A percentile compares a stretch with the other conserved stretches of the same genome.
Conservation (phyloP, 179 eudicot genomes). For the Beta corolliflora region DNA sequence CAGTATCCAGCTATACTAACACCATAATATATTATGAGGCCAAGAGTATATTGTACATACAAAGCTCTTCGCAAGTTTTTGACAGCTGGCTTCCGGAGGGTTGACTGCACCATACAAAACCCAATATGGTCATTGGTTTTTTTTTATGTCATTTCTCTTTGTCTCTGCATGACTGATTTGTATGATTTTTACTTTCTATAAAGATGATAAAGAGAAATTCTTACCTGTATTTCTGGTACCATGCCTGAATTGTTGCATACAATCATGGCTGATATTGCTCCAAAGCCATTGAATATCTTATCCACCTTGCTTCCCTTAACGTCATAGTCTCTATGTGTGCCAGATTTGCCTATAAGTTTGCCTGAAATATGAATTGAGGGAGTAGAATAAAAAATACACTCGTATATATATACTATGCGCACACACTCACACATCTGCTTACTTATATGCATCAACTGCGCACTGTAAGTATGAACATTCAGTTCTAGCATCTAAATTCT, state of each 20-base stretch:
- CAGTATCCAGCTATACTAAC: slow-evolving; percentile 61
- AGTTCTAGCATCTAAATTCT: too few relatives aligned
- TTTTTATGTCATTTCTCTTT: background rate
- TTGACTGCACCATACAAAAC: slow-evolving; percentile 48
- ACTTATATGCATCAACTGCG: background rate
- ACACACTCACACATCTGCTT: background rate
- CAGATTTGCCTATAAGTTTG: slow-evolving; percentile 39
- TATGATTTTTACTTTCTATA: background rate
- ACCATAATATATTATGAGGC: slow-evolving; percentile 52
- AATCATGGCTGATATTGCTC: slow-evolving; percentile 57
- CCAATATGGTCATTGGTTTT: background rate
- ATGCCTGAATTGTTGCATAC: slow-evolving; percentile 60
- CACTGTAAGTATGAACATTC: too few relatives aligned
- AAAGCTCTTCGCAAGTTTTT: slow-evolving; percentile 61
- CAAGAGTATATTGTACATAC: slow-evolving; percentile 46
- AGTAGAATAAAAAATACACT: background rate
- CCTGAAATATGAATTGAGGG: background rate
- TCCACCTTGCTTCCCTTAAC: slow-evolving; percentile 40
- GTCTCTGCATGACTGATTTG: background rate
- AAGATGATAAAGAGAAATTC: background rate
- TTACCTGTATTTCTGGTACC: slow-evolving; percentile 64
- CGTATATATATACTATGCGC: background rate
- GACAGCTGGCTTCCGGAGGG: slow-evolving; percentile 55
- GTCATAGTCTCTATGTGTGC: slow-evolving; percentile 38
- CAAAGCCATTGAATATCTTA: slow-evolving; percentile 48